Percentiles rank a stretch among this genome's conserved stretches.
phyloP scores from a whole-genome alignment of 2,329 filamentous ascomycete species.

The Aureobasidium musti region DNA sequence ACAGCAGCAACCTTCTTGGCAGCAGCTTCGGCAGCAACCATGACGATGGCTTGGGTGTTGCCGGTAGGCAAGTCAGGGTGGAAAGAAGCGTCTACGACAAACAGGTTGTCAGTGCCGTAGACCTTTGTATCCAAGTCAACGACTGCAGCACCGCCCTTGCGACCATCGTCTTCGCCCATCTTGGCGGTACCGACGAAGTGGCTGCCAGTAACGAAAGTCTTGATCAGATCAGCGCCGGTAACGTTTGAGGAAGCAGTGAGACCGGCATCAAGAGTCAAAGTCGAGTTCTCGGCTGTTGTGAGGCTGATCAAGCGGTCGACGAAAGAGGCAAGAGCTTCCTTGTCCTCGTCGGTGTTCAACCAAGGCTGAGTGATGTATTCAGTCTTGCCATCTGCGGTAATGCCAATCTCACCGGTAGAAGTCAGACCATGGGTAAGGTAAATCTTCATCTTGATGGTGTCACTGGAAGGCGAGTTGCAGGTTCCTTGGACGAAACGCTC shows the following conservation, averaged over 20 bases:
- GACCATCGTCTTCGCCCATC: slow-evolving; percentile 60
- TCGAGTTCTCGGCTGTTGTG: slow-evolving; percentile 43
- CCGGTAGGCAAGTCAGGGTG: slow-evolving; percentile 67
- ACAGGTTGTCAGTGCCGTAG: slow-evolving; percentile 48
- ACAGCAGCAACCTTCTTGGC: slow-evolving; percentile 47
- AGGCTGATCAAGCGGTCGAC: slow-evolving; percentile 51
- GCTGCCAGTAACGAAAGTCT: slow-evolving; percentile 33
- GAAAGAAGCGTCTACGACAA: slow-evolving; percentile 62
- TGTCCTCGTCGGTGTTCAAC: slow-evolving; percentile 52
- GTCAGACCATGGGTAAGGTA: slow-evolving; percentile 59
- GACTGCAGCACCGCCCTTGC: slow-evolving; percentile 58
- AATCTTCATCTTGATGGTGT: slow-evolving; percentile 59
- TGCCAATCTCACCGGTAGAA: slow-evolving; percentile 46
- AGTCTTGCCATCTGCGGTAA: slow-evolving; percentile 44
- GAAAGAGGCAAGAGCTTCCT: slow-evolving; percentile 48
- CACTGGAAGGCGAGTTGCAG: slow-evolving; percentile 42
- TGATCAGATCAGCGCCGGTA: slow-evolving; percentile 22
- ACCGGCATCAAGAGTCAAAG: slow-evolving; percentile 41
- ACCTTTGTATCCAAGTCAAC: slow-evolving; percentile 66
- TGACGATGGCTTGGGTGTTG: slow-evolving; percentile 65
- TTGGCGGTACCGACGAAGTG: slow-evolving; percentile 59
- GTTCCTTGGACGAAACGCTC: slow-evolving; percentile 53
- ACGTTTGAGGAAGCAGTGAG: slow-evolving; percentile 37
- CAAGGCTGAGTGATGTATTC: slow-evolving; percentile 54
- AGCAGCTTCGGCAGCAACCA: slow-evolving; percentile 62